Conservation (phyloP, 441 rosid genomes). For the Capsella rubella region DNA sequence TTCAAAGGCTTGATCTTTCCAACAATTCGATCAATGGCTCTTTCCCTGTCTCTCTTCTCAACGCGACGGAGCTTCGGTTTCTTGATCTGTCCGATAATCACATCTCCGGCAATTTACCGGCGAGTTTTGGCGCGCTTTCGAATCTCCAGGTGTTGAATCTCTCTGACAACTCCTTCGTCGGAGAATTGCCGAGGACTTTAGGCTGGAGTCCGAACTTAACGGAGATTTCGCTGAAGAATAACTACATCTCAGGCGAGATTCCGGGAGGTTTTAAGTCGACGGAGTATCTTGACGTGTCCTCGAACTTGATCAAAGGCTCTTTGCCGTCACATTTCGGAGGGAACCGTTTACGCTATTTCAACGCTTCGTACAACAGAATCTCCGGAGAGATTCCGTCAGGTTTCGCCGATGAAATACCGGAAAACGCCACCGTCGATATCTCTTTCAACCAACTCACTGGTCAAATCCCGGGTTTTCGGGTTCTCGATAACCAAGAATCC, state of each 20-base stretch:
- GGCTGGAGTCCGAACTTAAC: slow-evolving; percentile 53
- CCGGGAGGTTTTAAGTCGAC: slow-evolving; percentile 59
- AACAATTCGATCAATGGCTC: slow-evolving; percentile 81
- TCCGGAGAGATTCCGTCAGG: slow-evolving; percentile 66
- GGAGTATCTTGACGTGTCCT: slow-evolving; percentile 71
- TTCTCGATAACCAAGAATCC: slow-evolving; percentile 55
- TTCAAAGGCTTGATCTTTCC: slow-evolving; percentile 73
- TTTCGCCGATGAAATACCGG: slow-evolving; percentile 62
- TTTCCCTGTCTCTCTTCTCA: slow-evolving; percentile 62
- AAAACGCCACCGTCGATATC: slow-evolving; percentile 67
- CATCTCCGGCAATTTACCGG: slow-evolving; percentile 66
- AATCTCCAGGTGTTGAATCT: slow-evolving; percentile 64
- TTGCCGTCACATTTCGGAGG: slow-evolving; percentile 78
- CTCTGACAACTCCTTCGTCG: slow-evolving; percentile 76
- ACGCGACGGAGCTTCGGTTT: slow-evolving; percentile 60
- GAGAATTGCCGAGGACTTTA: slow-evolving; percentile 62
- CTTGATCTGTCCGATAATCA: slow-evolving; percentile 76
- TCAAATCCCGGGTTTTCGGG: slow-evolving; percentile 58
- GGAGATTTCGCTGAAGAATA: slow-evolving; percentile 59
- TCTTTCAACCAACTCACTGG: slow-evolving; percentile 80
- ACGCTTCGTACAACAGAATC: slow-evolving; percentile 67
- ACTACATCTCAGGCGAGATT: slow-evolving; percentile 60
- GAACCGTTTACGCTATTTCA: slow-evolving; percentile 53
- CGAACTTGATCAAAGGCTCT: slow-evolving; percentile 73
- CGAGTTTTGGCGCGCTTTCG: slow-evolving; percentile 48